These are phyloP conservation scores for Saccharomyces jurei DNA, from an alignment of 805 yeast genomes.

Conservation along the genomic window DNA sequence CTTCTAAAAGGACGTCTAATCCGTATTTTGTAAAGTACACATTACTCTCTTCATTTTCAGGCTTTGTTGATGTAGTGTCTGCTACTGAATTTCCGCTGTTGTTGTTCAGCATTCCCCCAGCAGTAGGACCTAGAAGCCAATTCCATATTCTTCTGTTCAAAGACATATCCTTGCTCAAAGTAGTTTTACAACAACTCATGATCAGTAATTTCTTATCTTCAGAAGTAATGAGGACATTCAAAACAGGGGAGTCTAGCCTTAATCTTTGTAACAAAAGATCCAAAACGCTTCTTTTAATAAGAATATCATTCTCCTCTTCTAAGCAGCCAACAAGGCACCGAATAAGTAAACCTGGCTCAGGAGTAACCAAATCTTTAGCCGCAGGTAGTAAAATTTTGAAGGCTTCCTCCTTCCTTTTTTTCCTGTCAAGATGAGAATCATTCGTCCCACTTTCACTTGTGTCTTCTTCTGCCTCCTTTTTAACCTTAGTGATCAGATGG, in stretches of 20 bases:
- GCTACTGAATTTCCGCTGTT: slow-evolving; percentile 12
- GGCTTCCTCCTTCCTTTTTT: slow-evolving; percentile 29
- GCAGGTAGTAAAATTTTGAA: slow-evolving; percentile 34
- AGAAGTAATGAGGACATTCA: slow-evolving; percentile 39
- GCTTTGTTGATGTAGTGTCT: slow-evolving; percentile 2
- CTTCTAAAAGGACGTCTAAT: slow-evolving; percentile 39
- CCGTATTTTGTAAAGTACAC: slow-evolving; percentile 57
- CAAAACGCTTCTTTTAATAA: slow-evolving; percentile 82
- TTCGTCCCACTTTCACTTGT: slow-evolving; percentile 3
- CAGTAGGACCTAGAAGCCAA: slow-evolving; percentile 76
- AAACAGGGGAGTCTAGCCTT: slow-evolving; percentile 52
- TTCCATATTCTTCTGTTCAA: slow-evolving; percentile 88
- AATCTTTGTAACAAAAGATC: slow-evolving; percentile 67
- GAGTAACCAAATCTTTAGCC: slow-evolving; percentile 55
- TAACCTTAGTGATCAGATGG: slow-evolving; percentile 15
- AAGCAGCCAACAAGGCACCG: slow-evolving; percentile 70
- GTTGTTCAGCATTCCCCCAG: slow-evolving; percentile 18
- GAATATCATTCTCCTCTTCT: slow-evolving; percentile 51
- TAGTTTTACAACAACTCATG: slow-evolving; percentile 56
- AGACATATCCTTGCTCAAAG: slow-evolving; percentile 85
- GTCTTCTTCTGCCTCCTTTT: slow-evolving; percentile 1
- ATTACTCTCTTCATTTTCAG: slow-evolving; percentile 29
- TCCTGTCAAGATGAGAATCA: slow-evolving; percentile 14
- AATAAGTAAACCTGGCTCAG: slow-evolving; percentile 71
- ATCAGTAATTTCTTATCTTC: slow-evolving; percentile 53